These are phyloP conservation scores for Solanum tacnaense DNA, from an alignment of 257 asterid species.

Conservation along the genomic window DNA sequence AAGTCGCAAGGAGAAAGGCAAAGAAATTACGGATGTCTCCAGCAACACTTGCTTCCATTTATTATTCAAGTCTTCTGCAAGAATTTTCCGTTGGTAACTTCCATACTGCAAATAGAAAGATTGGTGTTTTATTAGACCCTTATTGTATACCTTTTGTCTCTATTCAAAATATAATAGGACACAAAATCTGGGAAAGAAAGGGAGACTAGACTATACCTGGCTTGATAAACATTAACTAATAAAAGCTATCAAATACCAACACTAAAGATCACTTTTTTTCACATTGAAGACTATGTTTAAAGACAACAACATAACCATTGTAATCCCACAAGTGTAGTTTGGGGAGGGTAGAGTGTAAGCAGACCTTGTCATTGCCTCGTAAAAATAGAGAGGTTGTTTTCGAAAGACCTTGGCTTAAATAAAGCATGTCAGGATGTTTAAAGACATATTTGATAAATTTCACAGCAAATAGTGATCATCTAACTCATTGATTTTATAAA, in stretches of 20 bases:
- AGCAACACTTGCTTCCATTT: constrained; percentile 79
- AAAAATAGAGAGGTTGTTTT: not conserved
- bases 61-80: constrained; percentile 75
- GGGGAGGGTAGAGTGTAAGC: not conserved
- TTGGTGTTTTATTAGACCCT: not conserved
- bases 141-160: not conserved
- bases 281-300: not conserved
- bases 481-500: not conserved
- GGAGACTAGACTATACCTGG: not conserved
- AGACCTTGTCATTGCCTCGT: not conserved
- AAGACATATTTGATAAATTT: not conserved
- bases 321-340: not conserved
- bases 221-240: not conserved
- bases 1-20: not conserved
- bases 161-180: not conserved
- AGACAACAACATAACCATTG: not conserved
- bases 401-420: not conserved
- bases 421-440: not conserved
- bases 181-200: not conserved
- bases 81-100: constrained; percentile 48
- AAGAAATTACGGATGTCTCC: constrained; percentile 44
- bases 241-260: not conserved
- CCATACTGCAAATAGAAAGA: constrained; percentile 48
- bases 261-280: not conserved
- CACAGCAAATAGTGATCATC: not conserved